Evolutionary conservation across 352 stramenopile genomes (phyloP).

Genomic region (Phytophthora ramorum): DNA sequence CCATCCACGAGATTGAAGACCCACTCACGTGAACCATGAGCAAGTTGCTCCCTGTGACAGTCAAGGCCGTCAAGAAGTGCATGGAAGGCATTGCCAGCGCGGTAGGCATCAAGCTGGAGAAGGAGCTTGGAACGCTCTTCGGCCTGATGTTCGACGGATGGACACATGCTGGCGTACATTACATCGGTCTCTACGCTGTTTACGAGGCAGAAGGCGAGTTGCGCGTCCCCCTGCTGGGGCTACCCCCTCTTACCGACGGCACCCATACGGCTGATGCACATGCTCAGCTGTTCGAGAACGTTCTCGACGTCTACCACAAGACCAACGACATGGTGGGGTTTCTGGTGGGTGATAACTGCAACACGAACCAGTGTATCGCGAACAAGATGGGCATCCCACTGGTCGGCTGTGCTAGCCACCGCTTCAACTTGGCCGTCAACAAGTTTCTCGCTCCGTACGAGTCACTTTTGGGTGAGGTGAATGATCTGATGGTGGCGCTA

Average conservation of each 20-base stretch:
- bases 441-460: conserved; percentile 16
- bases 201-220: conserved; percentile 11
- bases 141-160: conserved; percentile 26
- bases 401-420: conserved; percentile 34
- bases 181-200: conserved; percentile 17
- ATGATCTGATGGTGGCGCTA: conserved; percentile 29
- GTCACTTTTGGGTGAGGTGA: conserved; percentile 14
- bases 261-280: conserved; percentile 18
- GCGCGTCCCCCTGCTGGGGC: conserved; percentile 3
- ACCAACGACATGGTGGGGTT: conserved; percentile 13
- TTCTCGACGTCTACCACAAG: conserved; percentile 24
- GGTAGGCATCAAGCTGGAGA: conserved; percentile 5
- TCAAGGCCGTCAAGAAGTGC: conserved; percentile 15
- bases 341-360: conserved; percentile 36
- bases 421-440: conserved; percentile 29
- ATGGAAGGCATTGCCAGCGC: conserved; percentile 14
- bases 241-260: conserved; percentile 12
- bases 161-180: conserved; percentile 9
- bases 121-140: conserved; percentile 15
- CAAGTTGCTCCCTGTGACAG: conserved; percentile 15
- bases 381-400: conserved; percentile 28
- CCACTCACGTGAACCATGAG: conserved; percentile 7
- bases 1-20: conserved; percentile 14
- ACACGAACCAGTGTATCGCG: conserved; percentile 28
- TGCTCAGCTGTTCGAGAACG: conserved; percentile 8